Evolutionary conservation across 164 flowering plant species (phyloP), one percentile per base, ranked within the genome.

Genomic region (Buxus sempervirens): DNA sequence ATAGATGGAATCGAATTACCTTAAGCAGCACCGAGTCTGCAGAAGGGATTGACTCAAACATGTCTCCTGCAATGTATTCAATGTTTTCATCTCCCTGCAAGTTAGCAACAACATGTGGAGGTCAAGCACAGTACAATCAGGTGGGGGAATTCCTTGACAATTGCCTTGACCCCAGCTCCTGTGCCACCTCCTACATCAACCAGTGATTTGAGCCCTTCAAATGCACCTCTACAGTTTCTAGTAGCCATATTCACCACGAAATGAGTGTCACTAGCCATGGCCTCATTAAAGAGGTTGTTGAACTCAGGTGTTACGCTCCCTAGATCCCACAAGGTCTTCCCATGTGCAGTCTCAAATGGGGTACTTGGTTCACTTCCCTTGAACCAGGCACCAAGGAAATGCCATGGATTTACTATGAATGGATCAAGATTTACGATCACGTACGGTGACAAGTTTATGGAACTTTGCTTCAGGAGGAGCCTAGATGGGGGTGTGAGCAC

Each of bases 401-500:
- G 72, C 70, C 78, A 77, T 2, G 82, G 74, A 0, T 65, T 63
- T 24, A 69, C 45, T 5, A 79, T 4, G 14, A 41, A 54, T 0
- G 80, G 76, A 55, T 77, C 74, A 7, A 82, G 70, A 61, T 68
- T 64, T 14, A 78, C 14, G n/a, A n/a, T n/a, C n/a, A n/a, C n/a
- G n/a, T n/a, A n/a, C n/a, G n/a, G n/a, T n/a, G n/a, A n/a, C n/a
- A n/a, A n/a, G n/a, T n/a, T n/a, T n/a, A n/a, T n/a, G n/a, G n/a
- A n/a, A n/a, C n/a, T n/a, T n/a, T n/a, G n/a, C n/a, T n/a, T n/a
- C n/a, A n/a, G n/a, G n/a, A n/a, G n/a, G n/a, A n/a, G n/a, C n/a
- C n/a, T n/a, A n/a, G n/a, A n/a, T n/a, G n/a, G n/a, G n/a, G n/a
- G n/a, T n/a, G n/a, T n/a, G n/a, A n/a, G n/a, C n/a, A n/a, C n/a